These are phyloP conservation scores for Huntiella moniliformis DNA, from an alignment of 2,329 filamentous ascomycete genomes.

Conservation along the genomic window DNA sequence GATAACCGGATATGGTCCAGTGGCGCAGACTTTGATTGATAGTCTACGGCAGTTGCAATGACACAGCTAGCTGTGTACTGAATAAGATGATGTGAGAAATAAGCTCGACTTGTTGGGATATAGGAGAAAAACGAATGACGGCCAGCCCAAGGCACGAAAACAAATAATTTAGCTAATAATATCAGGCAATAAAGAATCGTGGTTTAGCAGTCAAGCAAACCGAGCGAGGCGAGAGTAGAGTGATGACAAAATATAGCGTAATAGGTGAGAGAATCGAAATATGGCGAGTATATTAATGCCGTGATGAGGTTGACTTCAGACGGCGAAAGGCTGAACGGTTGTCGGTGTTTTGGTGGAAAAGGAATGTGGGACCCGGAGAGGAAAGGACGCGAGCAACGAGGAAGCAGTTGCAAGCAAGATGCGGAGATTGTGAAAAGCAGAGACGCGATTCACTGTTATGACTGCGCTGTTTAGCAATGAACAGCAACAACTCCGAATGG, in stretches of 20 bases:
- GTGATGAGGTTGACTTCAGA: neutral
- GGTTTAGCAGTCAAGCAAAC: too few species aligned
- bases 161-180: too few species aligned
- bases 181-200: too few species aligned
- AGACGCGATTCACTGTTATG: too few species aligned
- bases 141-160: conserved; percentile 5
- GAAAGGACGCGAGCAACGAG: conserved; percentile 11
- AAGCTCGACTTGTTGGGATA: neutral
- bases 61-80: neutral
- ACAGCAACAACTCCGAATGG: neutral
- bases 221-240: neutral
- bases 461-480: neutral
- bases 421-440: neutral
- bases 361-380: conserved; percentile 5
- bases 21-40: neutral
- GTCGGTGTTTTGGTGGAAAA: neutral
- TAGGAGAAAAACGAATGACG: conserved; percentile 7
- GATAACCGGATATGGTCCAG: neutral
- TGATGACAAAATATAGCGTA: neutral
- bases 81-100: neutral
- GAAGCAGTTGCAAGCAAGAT: conserved; percentile 9
- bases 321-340: neutral
- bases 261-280: neutral
- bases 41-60: neutral
- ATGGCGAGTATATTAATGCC: neutral